These are phyloP conservation scores for Panus rudis DNA, from an alignment of 768 basidiomycete species.

Conservation along the genomic window DNA sequence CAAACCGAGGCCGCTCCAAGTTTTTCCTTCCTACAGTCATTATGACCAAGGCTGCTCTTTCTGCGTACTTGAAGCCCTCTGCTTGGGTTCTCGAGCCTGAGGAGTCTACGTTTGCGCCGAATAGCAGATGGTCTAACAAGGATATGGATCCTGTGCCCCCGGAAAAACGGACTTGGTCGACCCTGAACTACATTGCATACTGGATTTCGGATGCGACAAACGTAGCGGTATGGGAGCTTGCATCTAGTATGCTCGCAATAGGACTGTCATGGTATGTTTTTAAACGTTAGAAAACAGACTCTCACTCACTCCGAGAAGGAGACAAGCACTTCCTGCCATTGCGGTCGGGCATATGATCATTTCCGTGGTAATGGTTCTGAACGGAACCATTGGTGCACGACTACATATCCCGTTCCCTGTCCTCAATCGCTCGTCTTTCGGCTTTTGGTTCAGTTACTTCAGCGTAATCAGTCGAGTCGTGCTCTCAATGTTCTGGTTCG, in stretches of 20 bases:
- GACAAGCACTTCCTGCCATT: slow-evolving; percentile 62
- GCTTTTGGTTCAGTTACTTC: slow-evolving; percentile 88
- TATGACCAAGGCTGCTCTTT: too few species aligned
- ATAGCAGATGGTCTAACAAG: slow-evolving; percentile 57
- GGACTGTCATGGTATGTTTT: slow-evolving; percentile 58
- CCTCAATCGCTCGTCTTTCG: slow-evolving; percentile 80
- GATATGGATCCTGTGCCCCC: slow-evolving; percentile 74
- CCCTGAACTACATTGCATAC: slow-evolving; percentile 60
- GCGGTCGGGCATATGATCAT: slow-evolving; percentile 70
- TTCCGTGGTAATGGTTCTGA: slow-evolving; percentile 65
- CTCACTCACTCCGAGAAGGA: slow-evolving; percentile 31
- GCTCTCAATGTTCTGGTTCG: slow-evolving; percentile 80
- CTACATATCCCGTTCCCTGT: slow-evolving; percentile 73
- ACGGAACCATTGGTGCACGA: slow-evolving; percentile 72
- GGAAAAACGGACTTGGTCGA: slow-evolving; percentile 56
- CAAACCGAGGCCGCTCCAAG: too few species aligned
- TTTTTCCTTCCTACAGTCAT: too few species aligned
- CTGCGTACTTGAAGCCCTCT: slow-evolving; percentile 31
- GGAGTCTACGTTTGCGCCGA: slow-evolving; percentile 50
- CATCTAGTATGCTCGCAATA: slow-evolving; percentile 67
- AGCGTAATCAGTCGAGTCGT: slow-evolving; percentile 70
- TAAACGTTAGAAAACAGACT: background rate
- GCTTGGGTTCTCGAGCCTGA: slow-evolving; percentile 47
- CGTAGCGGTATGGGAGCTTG: slow-evolving; percentile 44
- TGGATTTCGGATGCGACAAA: slow-evolving; percentile 34